These are phyloP conservation scores for slime mould (Dictyostelium discoideum) DNA, from an alignment of 78 protist species.

Conservation along the genomic window DNA sequence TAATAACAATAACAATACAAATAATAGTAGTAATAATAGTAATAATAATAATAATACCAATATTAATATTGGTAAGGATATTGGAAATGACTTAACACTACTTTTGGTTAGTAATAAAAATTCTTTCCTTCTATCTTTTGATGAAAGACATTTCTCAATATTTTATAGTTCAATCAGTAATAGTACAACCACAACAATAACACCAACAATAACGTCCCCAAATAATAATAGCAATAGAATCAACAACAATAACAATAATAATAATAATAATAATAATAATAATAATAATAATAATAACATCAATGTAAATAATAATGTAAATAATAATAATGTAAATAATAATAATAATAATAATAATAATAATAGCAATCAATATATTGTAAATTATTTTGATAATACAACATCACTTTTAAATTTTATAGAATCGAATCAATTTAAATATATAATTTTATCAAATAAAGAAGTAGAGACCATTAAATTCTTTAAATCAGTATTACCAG, in stretches of 20 bases:
- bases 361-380: background rate
- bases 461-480: slow-evolving; percentile 39
- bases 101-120: slow-evolving; percentile 9
- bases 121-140: slow-evolving; percentile 61
- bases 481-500: slow-evolving; percentile 38
- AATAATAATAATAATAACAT: background rate
- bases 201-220: background rate
- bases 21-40: background rate
- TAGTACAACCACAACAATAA: background rate
- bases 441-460: slow-evolving; percentile 15
- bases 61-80: background rate
- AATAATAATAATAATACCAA: slow-evolving; percentile 25
- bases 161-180: background rate
- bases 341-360: background rate
- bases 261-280: background rate
- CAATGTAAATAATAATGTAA: background rate
- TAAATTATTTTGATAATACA: slow-evolving; percentile 22
- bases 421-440: slow-evolving; percentile 36
- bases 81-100: slow-evolving; percentile 4
- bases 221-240: background rate
- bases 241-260: background rate
- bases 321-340: background rate
- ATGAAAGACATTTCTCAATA: slow-evolving; percentile 28
- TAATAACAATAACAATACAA: background rate
- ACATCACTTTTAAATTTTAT: slow-evolving; percentile 31